Percentiles rank a stretch among this genome's conserved stretches.
These are phyloP conservation scores for Boletus pseudo-olivaceus DNA, from an alignment of 768 basidiomycete genomes.

Conservation along the genomic window DNA sequence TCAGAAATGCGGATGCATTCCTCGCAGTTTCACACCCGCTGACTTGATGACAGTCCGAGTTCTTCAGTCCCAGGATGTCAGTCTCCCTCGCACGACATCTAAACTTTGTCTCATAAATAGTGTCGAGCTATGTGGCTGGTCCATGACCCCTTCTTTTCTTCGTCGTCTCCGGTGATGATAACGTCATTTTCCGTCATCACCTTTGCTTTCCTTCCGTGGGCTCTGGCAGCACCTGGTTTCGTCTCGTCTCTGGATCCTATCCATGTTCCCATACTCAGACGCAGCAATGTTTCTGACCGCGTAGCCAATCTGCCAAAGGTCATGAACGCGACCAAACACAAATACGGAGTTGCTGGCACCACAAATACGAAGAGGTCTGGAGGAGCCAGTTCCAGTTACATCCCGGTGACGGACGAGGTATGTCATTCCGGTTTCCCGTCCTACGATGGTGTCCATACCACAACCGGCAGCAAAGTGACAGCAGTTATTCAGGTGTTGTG, in stretches of 20 bases:
- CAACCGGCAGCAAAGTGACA: constrained; percentile 41
- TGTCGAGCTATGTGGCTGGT: background rate
- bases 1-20: background rate
- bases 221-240: constrained; percentile 13
- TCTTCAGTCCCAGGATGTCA: no score
- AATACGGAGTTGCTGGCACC: constrained; percentile 39
- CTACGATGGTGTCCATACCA: background rate
- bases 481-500: constrained; percentile 52
- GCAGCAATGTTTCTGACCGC: constrained; percentile 17
- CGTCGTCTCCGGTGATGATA: constrained; percentile 6
- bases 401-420: constrained; percentile 42
- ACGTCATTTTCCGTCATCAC: constrained; percentile 21
- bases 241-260: constrained; percentile 33
- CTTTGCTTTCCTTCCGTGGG: constrained; percentile 28
- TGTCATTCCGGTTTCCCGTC: constrained; percentile 4
- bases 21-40: background rate
- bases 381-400: constrained; percentile 22
- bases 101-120: background rate
- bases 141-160: background rate
- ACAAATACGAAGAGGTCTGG: constrained; percentile 26
- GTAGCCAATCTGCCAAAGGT: constrained; percentile 34
- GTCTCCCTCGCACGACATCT: background rate
- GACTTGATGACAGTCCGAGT: background rate
- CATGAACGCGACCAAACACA: constrained; percentile 42
- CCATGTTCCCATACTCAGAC: constrained; percentile 42